Evolutionary conservation across 345 rosid genomes (phyloP).

Genomic region (Aurinia saxatilis): DNA sequence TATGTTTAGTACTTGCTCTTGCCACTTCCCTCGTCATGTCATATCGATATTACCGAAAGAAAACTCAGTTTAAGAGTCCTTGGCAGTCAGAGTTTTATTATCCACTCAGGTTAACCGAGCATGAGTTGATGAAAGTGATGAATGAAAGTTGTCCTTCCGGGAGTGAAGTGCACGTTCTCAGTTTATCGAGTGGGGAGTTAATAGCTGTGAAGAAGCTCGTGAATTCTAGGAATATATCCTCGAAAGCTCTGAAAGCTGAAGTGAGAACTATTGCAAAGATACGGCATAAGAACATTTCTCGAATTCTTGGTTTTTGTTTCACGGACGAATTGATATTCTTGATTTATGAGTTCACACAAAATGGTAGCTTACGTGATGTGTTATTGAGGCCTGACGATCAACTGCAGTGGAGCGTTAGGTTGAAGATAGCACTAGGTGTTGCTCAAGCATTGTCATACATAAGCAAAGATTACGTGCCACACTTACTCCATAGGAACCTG

Average conservation of each 20-base stretch:
- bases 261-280: constrained; percentile 82
- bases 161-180: constrained; percentile 45
- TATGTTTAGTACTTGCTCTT: constrained; percentile 58
- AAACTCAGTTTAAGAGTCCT: constrained; percentile 36
- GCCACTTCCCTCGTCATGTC: constrained; percentile 37
- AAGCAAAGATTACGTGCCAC: constrained; percentile 71
- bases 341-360: constrained; percentile 59
- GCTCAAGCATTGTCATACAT: constrained; percentile 81
- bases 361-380: constrained; percentile 73
- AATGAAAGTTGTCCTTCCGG: constrained; percentile 57
- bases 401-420: constrained; percentile 65
- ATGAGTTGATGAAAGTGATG: constrained; percentile 57
- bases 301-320: constrained; percentile 77
- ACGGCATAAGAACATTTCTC: constrained; percentile 68
- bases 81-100: constrained; percentile 81
- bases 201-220: constrained; percentile 73
- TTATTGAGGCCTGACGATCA: constrained; percentile 40
- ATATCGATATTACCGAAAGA: constrained; percentile 47
- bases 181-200: constrained; percentile 68
- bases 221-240: constrained; percentile 51
- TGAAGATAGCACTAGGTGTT: constrained; percentile 72
- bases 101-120: constrained; percentile 73
- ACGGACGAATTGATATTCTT: constrained; percentile 66
- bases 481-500: constrained; percentile 69
- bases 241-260: constrained; percentile 65